Percentiles rank a stretch among this genome's conserved stretches.
These are phyloP conservation scores for Ceratobasidium sp. DNA, from an alignment of 1,284 basidiomycete genomes.

Conservation along the genomic window DNA sequence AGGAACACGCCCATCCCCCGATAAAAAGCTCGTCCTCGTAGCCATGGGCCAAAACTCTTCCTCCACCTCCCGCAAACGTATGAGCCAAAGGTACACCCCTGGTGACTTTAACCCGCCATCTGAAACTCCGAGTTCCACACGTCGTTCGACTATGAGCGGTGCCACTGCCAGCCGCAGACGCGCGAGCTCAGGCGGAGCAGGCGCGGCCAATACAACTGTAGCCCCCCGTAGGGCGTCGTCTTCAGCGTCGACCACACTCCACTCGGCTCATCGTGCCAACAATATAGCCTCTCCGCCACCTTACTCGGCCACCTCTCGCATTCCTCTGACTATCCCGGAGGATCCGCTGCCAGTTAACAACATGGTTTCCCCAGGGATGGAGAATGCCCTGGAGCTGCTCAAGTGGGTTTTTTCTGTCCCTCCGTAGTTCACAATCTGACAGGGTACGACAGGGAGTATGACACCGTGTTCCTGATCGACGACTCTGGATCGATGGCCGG, in stretches of 20 bases:
- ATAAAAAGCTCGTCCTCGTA: neutral
- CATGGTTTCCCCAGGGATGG: neutral
- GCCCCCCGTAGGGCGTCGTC: constrained; percentile 19
- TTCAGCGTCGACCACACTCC: neutral
- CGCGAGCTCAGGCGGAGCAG: neutral
- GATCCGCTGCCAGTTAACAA: neutral
- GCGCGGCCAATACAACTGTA: neutral
- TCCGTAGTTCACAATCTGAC: neutral
- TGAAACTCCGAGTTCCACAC: neutral
- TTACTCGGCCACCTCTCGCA: constrained; percentile 2
- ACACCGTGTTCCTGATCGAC: constrained; percentile 62
- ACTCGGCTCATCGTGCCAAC: constrained; percentile 29
- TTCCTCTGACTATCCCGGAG: constrained; percentile 23
- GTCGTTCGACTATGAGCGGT: constrained; percentile 19
- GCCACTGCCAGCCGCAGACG: constrained; percentile 2
- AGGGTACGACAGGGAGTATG: constrained; percentile 6
- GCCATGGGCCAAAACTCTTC: constrained; percentile 41
- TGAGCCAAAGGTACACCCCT: neutral
- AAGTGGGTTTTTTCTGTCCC: constrained; percentile 17
- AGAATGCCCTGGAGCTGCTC: constrained; percentile 39
- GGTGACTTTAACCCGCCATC: constrained; percentile 1
- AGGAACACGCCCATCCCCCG: constrained; percentile 4
- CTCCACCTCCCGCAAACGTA: neutral
- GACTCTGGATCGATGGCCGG: constrained; percentile 69
- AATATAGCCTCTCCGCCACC: constrained; percentile 25